These are phyloP conservation scores for Capillidium rhysosporum DNA, from an alignment of 371 early-diverging fungal species.

Conservation along the genomic window DNA sequence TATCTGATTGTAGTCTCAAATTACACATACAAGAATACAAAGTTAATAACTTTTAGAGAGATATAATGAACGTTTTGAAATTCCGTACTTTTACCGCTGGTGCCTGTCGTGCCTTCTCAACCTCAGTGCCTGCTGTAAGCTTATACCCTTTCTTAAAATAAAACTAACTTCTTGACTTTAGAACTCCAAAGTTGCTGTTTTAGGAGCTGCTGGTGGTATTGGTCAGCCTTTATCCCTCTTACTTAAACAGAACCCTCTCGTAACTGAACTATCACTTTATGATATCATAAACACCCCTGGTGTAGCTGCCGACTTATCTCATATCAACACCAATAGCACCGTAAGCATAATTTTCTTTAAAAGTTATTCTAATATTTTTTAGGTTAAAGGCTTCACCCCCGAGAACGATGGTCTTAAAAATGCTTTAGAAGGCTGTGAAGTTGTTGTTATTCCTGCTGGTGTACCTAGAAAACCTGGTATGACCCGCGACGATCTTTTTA, in stretches of 20 bases:
- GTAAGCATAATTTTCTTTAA: conserved; percentile 17
- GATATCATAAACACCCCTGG: conserved; percentile 95
- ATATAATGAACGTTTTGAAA: too few relatives aligned
- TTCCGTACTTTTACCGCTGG: conserved; percentile 13
- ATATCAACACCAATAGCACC: conserved; percentile 83
- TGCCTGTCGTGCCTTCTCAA: conserved; percentile 50
- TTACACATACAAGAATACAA: too few relatives aligned
- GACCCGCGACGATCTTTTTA: conserved; percentile 98
- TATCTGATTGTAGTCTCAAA: too few relatives aligned
- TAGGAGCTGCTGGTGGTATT: conserved; percentile 84
- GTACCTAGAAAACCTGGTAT: conserved; percentile 99
- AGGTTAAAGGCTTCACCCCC: conserved; percentile 75
- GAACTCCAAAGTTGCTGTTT: conserved; percentile 51
- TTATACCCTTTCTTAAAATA: background rate
- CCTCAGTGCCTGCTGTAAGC: conserved; percentile 19
- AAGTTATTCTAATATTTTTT: background rate
- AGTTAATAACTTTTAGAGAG: too few relatives aligned
- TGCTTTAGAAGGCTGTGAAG: conserved; percentile 67
- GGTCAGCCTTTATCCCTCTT: conserved; percentile 81
- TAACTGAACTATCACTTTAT: conserved; percentile 78
- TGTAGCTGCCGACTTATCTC: conserved; percentile 92
- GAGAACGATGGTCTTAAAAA: conserved; percentile 65
- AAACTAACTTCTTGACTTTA: background rate
- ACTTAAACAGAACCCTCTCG: conserved; percentile 59
- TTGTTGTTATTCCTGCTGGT: conserved; percentile 97